Percentiles rank a stretch among this genome's conserved stretches.
Conservation (phyloP, 306 rosid species). For the Pterocarpus santalinus region DNA sequence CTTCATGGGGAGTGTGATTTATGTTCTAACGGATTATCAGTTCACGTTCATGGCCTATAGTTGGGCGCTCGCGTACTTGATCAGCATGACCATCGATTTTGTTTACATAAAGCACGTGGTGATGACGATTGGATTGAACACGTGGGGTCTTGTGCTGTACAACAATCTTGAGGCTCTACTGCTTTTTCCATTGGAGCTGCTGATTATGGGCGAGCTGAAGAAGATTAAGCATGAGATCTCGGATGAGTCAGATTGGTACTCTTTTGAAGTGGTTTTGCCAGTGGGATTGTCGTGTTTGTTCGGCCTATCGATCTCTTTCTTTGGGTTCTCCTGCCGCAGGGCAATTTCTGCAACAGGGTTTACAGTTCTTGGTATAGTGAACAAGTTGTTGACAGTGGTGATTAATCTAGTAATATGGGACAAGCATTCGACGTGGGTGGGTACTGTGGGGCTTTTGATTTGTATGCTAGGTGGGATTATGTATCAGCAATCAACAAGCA, state of each 20-base stretch:
- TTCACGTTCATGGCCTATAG: slow-evolving; percentile 80
- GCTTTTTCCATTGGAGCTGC: slow-evolving; percentile 78
- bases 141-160: slow-evolving; percentile 89
- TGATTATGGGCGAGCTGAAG: slow-evolving; percentile 84
- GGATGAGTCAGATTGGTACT: slow-evolving; percentile 75
- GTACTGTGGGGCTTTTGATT: slow-evolving; percentile 79
- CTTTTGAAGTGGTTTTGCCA: slow-evolving; percentile 70
- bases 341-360: slow-evolving; percentile 85
- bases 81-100: slow-evolving; percentile 86
- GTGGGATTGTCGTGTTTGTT: slow-evolving; percentile 82
- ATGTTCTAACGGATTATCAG: slow-evolving; percentile 81
- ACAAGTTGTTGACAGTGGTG: slow-evolving; percentile 80
- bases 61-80: slow-evolving; percentile 82
- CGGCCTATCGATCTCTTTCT: slow-evolving; percentile 83
- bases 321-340: slow-evolving; percentile 88
- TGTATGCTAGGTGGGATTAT: slow-evolving; percentile 82
- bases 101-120: slow-evolving; percentile 91
- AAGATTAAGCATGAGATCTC: slow-evolving; percentile 77
- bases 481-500: slow-evolving; percentile 83
- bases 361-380: slow-evolving; percentile 92
- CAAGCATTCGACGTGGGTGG: slow-evolving; percentile 82
- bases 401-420: slow-evolving; percentile 84
- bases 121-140: slow-evolving; percentile 79
- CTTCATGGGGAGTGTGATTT: slow-evolving; percentile 78
- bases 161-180: slow-evolving; percentile 87